Base-by-base conservation (phyloP, 2,329 filamentous ascomycete genomes). In the Colletotrichum lentis region DNA sequence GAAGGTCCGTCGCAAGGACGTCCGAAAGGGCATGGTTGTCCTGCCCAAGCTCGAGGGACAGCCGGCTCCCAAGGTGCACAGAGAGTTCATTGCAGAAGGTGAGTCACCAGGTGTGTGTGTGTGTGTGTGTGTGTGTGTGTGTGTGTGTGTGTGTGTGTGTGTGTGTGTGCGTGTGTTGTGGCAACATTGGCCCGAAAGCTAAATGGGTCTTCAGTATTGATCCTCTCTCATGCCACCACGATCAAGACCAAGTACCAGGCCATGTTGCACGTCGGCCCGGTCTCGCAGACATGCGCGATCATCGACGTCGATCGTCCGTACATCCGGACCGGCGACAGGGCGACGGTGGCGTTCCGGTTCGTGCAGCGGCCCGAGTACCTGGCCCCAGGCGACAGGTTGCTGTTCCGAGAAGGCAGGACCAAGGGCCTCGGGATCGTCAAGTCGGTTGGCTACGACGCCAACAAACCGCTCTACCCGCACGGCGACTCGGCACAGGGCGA, bases 201-300 rank as follows among this genome's bases (percentile, higher is more conserved):
- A 37, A 63, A 31, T 31, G 47, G 73, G 53, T 27, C 20, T 31
- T 0, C 65, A 89, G 96, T 99, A 1, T 85, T 99, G 24, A 98
- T 99, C 72, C 85, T 99, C 7, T 96, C 92, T 4, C 96, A 99
- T 75, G 94, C 95, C 0, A 99, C 96, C 0, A 99, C 96, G 50
- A 99, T 99, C 79, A 96, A 97, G 79, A 93, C 90, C 0, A 95
- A 94, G 74, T 99, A 99, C 73, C 96, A 99, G 81, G 96, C 96
- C 0, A 99, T 98, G 94, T 85, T 99, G 24, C 96, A 99, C 74
- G 94, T 99, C 5, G 96, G 96, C 0, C 92, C 96, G 0, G 92
- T 99, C 50, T 93, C 91, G 47, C 96, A 99, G 80, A 99, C 96
- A 0, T 99, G 96, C 76, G 90, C 94, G 12, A 97, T 99, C 76